Evolutionary conservation across 805 yeast genomes (phyloP).

Genomic region (Lachancea waltii): DNA sequence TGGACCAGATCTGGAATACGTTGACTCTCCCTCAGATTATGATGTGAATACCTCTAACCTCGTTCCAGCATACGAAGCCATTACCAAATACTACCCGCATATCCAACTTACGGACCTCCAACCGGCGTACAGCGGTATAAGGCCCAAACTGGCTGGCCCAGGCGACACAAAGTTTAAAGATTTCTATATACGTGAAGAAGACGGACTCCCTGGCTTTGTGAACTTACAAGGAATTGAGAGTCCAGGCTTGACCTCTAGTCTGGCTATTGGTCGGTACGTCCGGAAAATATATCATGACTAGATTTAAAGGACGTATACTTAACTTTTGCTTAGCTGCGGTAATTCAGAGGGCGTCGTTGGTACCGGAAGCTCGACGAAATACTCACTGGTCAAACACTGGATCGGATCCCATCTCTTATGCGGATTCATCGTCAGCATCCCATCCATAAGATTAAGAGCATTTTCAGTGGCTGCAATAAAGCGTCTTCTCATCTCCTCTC

Average conservation of each 20-base stretch:
- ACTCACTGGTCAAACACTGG: constrained; percentile 56
- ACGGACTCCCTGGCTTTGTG: constrained; percentile 69
- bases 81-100: constrained; percentile 57
- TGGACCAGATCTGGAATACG: constrained; percentile 90
- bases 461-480: constrained; percentile 86
- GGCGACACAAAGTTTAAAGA: constrained; percentile 52
- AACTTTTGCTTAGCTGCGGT: constrained; percentile 38
- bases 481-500: constrained; percentile 71
- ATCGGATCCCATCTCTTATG: constrained; percentile 59
- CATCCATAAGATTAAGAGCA: constrained; percentile 69
- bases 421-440: constrained; percentile 74
- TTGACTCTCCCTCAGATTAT: constrained; percentile 43
- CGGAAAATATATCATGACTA: constrained; percentile 21
- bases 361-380: constrained; percentile 65
- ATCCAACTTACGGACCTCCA: constrained; percentile 44
- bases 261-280: constrained; percentile 80
- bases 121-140: constrained; percentile 72
- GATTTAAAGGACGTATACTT: background rate
- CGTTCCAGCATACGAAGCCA: constrained; percentile 50
- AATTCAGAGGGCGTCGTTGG: constrained; percentile 54
- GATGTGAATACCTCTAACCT: constrained; percentile 44
- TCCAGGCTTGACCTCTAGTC: constrained; percentile 78
- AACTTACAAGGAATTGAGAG: constrained; percentile 81
- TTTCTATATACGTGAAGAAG: constrained; percentile 64
- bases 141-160: constrained; percentile 64